Base-by-base conservation (phyloP, 1,284 basidiomycete species). In the Irpex sp. region DNA sequence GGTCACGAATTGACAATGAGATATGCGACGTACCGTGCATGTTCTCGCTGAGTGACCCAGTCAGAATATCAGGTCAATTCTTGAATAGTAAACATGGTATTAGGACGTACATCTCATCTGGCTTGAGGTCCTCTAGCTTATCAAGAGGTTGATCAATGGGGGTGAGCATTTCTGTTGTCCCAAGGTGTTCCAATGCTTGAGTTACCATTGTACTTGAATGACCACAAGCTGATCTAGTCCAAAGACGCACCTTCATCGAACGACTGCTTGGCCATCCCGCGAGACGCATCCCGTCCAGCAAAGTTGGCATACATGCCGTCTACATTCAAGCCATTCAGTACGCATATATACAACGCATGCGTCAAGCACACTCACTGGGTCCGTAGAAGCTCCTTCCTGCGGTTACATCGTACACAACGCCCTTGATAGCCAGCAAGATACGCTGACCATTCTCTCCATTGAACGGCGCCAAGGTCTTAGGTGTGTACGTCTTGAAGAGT, bases 221-320 rank as follows among this genome's bases (percentile, higher is more conserved):
- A 59, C 21, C 34, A 21, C 37, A 6, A 5, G 36, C 9, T 6
- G 7, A 47, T 47, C 13, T 11, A 47, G n/a, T 11, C 13, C 4
- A 0, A 34, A 34, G 31, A 76, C 87, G 65, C 71, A 94, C 94
- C 93, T 34, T 82, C 57, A 69, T 96, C 96, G 69, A 98, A 98
- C 3, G 93, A 96, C 78, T 98, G 96, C 77, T 96, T 97, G 6
- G 96, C 96, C 95, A 97, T 97, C 9, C 96, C 95, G 55, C 95
- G 81, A 7, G 93, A 96, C 0, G 96, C 96, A 77, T 98, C 96
- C 59, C 94, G 81, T 2, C 96, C 96, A 1, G 96, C 95, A 81
- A 98, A 97, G 77, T 97, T 97, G 37, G 95, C 96, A 72, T 98
- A 98, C 84, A 96, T 94, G 0, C 96, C 96, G 70, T 90, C 94